Percentiles rank a stretch among this genome's conserved stretches.
Evolutionary conservation across 75 land plant species (phyloP).

Genomic region (Pinus albicaulis): DNA sequence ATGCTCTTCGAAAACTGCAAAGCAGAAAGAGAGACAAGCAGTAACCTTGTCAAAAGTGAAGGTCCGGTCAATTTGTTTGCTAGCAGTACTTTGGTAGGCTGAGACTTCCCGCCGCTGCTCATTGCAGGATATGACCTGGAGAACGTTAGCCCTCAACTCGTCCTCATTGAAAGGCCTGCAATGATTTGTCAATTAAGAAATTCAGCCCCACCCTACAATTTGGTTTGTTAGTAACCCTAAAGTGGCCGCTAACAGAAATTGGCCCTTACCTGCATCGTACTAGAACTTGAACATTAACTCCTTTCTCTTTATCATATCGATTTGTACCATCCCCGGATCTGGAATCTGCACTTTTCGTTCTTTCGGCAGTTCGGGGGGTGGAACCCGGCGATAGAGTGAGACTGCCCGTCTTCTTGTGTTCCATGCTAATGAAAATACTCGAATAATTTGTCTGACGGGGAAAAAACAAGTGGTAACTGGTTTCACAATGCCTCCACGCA

Average conservation of each 20-base stretch:
- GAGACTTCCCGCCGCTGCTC: conserved; percentile 85
- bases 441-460: too few species aligned
- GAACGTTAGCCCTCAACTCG: conserved; percentile 58
- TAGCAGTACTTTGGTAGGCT: conserved; percentile 61
- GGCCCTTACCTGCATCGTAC: conserved; percentile 82
- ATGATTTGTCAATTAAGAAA: not conserved
- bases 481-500: too few species aligned
- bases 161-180: conserved; percentile 88
- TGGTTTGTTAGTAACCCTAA: not conserved
- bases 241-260: not conserved
- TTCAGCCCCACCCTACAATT: not conserved
- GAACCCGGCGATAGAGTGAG: conserved; percentile 31
- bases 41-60: conserved; percentile 94
- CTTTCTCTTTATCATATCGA: conserved; percentile 67
- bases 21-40: not conserved
- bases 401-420: too few species aligned
- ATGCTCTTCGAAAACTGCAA: not conserved
- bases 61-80: conserved; percentile 81
- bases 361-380: conserved; percentile 58
- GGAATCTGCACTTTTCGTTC: conserved; percentile 24
- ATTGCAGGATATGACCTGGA: conserved; percentile 74
- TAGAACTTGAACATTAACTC: conserved; percentile 89
- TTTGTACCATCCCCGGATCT: conserved; percentile 36
- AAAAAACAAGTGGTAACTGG: too few species aligned
- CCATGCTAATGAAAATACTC: too few species aligned